Conservation (phyloP, 176 grass and related monocot species). For the Oryza rufipogon region DNA sequence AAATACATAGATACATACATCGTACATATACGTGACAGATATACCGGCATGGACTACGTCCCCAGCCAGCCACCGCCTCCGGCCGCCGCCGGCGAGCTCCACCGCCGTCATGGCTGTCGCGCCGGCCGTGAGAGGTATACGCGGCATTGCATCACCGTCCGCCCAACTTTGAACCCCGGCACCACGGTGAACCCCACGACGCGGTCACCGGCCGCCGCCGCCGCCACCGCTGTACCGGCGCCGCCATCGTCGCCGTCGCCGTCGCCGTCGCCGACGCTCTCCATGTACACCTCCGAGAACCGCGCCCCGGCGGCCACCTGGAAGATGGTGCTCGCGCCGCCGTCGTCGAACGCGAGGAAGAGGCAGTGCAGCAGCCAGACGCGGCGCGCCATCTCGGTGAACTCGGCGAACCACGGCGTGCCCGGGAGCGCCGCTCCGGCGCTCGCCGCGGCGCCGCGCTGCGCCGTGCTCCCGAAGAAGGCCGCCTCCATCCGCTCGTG, state of each 20-base stretch:
- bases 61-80: not conserved
- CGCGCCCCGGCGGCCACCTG: slow-evolving; percentile 53
- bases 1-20: not conserved
- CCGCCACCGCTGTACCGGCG: not conserved
- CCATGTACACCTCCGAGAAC: slow-evolving; percentile 97
- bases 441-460: slow-evolving; percentile 21
- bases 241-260: slow-evolving; percentile 1
- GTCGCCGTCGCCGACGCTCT: slow-evolving; percentile 51
- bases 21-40: not conserved
- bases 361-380: slow-evolving; percentile 88
- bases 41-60: not conserved
- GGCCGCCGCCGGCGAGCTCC: not conserved
- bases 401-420: slow-evolving; percentile 50
- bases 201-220: not conserved
- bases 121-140: slow-evolving; percentile 57
- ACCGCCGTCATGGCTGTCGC: slow-evolving; percentile 10
- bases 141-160: slow-evolving; percentile 73
- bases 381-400: slow-evolving; percentile 74
- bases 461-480: slow-evolving; percentile 45
- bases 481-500: slow-evolving; percentile 71
- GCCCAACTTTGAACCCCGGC: slow-evolving; percentile 77
- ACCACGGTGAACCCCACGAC: slow-evolving; percentile 80
- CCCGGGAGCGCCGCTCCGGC: slow-evolving; percentile 19
- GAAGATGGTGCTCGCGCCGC: slow-evolving; percentile 53
- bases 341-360: slow-evolving; percentile 62